Percentiles rank a stretch among this genome's conserved stretches.
These are phyloP conservation scores for Kodamaea plutei DNA, from an alignment of 1,139 yeast species.

Conservation along the genomic window DNA sequence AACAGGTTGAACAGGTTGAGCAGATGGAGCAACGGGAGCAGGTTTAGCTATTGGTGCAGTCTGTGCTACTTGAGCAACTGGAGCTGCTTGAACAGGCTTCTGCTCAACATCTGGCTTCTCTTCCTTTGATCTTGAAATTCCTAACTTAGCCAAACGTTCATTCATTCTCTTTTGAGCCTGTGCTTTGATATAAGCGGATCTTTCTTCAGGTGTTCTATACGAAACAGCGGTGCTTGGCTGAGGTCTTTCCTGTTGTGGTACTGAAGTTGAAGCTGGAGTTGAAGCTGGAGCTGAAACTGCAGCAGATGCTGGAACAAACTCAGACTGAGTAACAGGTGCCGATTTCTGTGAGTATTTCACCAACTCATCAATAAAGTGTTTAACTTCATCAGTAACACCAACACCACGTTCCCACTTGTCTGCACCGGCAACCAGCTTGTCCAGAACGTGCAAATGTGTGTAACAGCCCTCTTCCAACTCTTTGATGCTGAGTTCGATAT, in stretches of 20 bases:
- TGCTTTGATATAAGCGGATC: conserved; percentile 82
- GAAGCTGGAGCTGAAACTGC: conserved; percentile 3
- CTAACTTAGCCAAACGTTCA: conserved; percentile 82
- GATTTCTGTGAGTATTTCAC: conserved; percentile 10
- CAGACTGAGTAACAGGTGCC: conserved; percentile 1
- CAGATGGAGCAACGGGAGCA: conserved; percentile 5
- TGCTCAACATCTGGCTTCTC: conserved; percentile 11
- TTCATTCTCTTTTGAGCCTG: conserved; percentile 90
- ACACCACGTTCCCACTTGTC: conserved; percentile 84
- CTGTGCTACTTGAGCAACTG: conserved; percentile 3
- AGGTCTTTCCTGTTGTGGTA: conserved; percentile 3
- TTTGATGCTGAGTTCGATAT: conserved; percentile 69
- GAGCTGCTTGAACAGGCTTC: conserved; percentile 6
- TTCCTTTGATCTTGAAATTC: conserved; percentile 46
- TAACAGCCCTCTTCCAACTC: conserved; percentile 65
- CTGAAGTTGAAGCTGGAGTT: conserved; percentile 4
- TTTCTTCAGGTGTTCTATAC: conserved; percentile 52
- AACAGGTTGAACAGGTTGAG: conserved; percentile 1
- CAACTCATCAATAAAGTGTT: conserved; percentile 57
- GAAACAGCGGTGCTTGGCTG: conserved; percentile 13
- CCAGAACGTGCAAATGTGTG: conserved; percentile 39
- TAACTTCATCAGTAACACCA: conserved; percentile 65
- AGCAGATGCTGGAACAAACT: conserved; percentile 1
- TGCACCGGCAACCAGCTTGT: conserved; percentile 50
- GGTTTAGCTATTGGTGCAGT: conserved; percentile 7